Conservation (phyloP, 129 eudicot genomes). For the Flaveria robusta region DNA sequence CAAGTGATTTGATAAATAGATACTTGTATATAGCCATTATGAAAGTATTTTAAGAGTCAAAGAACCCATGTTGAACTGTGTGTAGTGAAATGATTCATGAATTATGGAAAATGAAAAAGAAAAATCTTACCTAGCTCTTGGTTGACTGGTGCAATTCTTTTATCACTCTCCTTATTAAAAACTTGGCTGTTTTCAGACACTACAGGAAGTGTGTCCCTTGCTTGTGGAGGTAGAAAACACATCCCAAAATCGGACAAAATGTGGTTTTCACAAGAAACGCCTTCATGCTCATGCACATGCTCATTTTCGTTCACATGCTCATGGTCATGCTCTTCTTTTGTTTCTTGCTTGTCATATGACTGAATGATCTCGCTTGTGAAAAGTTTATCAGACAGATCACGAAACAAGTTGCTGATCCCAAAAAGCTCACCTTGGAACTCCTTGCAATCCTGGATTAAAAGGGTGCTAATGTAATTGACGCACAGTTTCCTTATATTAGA, state of each 20-base stretch:
- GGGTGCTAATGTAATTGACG: constrained; percentile 1
- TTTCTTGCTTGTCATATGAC: constrained; percentile 57
- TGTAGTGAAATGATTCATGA: background rate
- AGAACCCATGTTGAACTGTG: background rate
- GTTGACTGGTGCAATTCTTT: constrained; percentile 33
- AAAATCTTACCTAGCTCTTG: constrained; percentile 63
- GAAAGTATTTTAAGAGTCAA: constrained; percentile 2
- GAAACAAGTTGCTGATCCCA: constrained; percentile 89
- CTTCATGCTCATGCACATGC: background rate
- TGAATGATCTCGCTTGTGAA: constrained; percentile 91
- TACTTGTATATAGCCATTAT: background rate
- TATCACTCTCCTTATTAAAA: constrained; percentile 26
- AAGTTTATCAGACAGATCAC: constrained; percentile 87
- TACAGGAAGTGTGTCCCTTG: constrained; percentile 29
- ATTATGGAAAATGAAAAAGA: constrained; percentile 6
- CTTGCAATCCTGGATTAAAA: constrained; percentile 70
- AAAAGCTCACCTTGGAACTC: constrained; percentile 90
- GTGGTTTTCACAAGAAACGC: constrained; percentile 33
- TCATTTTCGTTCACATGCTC: background rate
- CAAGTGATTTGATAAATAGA: background rate
- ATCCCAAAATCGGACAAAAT: constrained; percentile 45
- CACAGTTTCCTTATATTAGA: background rate
- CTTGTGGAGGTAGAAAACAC: constrained; percentile 47
- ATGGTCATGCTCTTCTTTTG: constrained; percentile 18
- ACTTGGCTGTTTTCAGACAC: constrained; percentile 29